Evolutionary conservation across 1,139 yeast genomes (phyloP).

Genomic region (Yamadazyma sp.): DNA sequence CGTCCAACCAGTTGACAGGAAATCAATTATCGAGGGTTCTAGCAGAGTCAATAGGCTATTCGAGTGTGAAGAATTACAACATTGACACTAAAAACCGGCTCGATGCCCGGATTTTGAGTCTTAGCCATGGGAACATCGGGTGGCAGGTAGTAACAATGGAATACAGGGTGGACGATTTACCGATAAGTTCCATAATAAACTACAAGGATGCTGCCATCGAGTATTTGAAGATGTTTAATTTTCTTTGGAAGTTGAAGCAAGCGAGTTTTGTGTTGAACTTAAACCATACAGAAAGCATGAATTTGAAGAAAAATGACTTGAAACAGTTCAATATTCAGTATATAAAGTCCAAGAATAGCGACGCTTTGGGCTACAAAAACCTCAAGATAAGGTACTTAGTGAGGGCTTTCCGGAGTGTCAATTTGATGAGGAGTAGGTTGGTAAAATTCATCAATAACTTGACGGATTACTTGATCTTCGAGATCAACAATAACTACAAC

Average conservation of each 20-base stretch:
- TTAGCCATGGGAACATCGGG: slow-evolving; percentile 62
- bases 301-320: slow-evolving; percentile 37
- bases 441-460: slow-evolving; percentile 45
- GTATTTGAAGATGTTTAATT: slow-evolving; percentile 80
- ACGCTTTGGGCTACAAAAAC: slow-evolving; percentile 19
- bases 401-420: slow-evolving; percentile 38
- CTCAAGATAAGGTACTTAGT: slow-evolving; percentile 27
- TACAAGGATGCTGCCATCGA: slow-evolving; percentile 46
- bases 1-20: slow-evolving; percentile 63
- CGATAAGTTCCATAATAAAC: slow-evolving; percentile 44
- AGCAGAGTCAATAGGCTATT: slow-evolving; percentile 62
- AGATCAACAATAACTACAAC: slow-evolving; percentile 46
- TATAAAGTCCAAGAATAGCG: slow-evolving; percentile 6
- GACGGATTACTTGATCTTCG: slow-evolving; percentile 44
- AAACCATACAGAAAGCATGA: slow-evolving; percentile 34
- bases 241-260: slow-evolving; percentile 77
- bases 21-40: slow-evolving; percentile 66
- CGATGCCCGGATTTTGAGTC: slow-evolving; percentile 79
- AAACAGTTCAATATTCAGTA: slow-evolving; percentile 19
- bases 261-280: slow-evolving; percentile 52
- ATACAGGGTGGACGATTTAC: slow-evolving; percentile 62
- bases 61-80: slow-evolving; percentile 54
- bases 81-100: slow-evolving; percentile 38
- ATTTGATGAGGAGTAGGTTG: slow-evolving; percentile 47
- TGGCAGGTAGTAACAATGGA: slow-evolving; percentile 96